Evolutionary conservation across 176 grass and related monocot genomes (phyloP).

Genomic region (Hordeum marinum): DNA sequence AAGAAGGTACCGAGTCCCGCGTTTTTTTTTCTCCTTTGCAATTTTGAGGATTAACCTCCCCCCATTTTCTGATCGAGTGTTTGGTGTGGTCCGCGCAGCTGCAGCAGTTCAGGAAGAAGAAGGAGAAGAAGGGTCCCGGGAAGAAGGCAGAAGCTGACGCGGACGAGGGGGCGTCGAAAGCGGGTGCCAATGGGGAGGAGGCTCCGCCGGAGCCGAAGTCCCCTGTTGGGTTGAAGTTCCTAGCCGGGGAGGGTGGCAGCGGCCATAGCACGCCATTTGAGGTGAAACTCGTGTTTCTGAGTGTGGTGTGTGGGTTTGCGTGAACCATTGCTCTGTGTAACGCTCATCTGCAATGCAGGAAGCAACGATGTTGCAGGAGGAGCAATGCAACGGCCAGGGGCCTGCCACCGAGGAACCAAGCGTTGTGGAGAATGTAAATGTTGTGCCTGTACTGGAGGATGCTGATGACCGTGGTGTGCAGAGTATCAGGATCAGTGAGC

Average conservation of each 20-base stretch:
- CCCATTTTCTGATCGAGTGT: constrained; percentile 14
- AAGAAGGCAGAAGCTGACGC: constrained; percentile 35
- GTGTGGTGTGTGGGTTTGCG: neutral
- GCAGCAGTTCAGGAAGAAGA: constrained; percentile 97
- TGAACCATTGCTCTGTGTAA: constrained; percentile 29
- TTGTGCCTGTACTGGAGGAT: neutral
- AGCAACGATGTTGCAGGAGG: constrained; percentile 30
- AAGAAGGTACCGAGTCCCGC: constrained; percentile 55
- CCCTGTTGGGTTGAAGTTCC: constrained; percentile 34
- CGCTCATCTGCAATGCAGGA: constrained; percentile 65
- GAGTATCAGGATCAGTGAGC: constrained; percentile 1
- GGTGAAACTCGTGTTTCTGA: constrained; percentile 23
- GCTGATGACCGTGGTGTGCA: neutral
- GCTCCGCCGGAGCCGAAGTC: constrained; percentile 14
- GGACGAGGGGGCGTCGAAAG: constrained; percentile 12
- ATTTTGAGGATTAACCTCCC: neutral
- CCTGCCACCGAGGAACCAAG: neutral
- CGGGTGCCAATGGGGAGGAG: constrained; percentile 8
- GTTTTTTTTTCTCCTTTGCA: neutral
- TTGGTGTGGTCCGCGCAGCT: constrained; percentile 42
- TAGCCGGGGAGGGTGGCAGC: constrained; percentile 29
- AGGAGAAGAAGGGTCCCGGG: constrained; percentile 55
- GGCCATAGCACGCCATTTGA: constrained; percentile 23
- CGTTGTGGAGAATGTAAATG: neutral
- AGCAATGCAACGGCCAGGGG: constrained; percentile 46